Conservation (phyloP, 768 basidiomycete species). For the Scleroderma bovista region DNA sequence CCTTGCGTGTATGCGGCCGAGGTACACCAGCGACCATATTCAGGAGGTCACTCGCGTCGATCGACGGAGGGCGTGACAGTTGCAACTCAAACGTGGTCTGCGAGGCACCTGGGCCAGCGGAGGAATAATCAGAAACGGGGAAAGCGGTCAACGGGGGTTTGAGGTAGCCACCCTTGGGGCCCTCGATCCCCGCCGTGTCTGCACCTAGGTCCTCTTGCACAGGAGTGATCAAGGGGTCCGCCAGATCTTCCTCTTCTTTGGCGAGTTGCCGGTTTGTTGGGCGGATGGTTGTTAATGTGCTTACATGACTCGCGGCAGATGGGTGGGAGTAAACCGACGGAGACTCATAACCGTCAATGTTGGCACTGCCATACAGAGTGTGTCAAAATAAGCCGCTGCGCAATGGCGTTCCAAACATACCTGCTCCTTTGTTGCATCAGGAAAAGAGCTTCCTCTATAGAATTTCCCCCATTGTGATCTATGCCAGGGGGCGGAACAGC, state of each 20-base stretch:
- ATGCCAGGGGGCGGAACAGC: background rate
- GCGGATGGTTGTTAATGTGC: background rate
- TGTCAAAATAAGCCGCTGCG: background rate
- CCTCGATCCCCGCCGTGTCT: background rate
- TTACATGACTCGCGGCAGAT: slow-evolving; percentile 1
- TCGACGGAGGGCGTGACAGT: slow-evolving; percentile 1
- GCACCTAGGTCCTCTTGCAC: background rate
- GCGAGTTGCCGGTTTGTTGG: background rate
- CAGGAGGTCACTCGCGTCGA: slow-evolving; percentile 3
- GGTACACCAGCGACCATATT: background rate
- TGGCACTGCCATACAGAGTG: background rate
- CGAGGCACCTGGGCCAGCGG: background rate
- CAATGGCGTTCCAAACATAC: background rate
- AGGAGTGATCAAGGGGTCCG: slow-evolving; percentile 3
- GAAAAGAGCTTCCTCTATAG: background rate
- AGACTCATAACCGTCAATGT: background rate
- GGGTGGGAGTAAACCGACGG: slow-evolving; percentile 6
- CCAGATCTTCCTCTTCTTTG: background rate
- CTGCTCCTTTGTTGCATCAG: background rate
- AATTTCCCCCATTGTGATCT: background rate
- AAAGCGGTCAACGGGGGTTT: slow-evolving; percentile 5
- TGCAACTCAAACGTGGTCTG: slow-evolving; percentile 5
- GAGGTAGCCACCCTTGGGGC: background rate
- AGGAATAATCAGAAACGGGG: slow-evolving; percentile 1
- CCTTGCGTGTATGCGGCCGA: slow-evolving; percentile 5